Base-by-base conservation (phyloP, 1,284 basidiomycete genomes). In the Lignosus rhinocerotis region DNA sequence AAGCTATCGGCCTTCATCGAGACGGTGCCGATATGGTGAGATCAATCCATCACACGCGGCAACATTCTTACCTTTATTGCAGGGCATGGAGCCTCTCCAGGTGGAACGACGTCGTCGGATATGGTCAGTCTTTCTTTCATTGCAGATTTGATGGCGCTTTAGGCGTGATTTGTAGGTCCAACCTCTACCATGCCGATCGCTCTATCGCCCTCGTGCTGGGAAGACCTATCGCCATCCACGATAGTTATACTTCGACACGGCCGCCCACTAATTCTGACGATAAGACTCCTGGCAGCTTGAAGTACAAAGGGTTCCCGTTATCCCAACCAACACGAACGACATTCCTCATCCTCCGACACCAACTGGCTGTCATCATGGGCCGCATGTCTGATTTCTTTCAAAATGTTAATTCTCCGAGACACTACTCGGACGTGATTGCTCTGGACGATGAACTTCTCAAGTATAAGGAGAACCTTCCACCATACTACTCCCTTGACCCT, bases 331-430 rank as follows among this genome's bases (percentile, higher is more conserved):
- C 94, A 0, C 81, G 80, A 4, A 91, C 92, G 78, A 93, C 93
- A 1, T 97, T 93, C 72, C 86, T 94, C 56, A 94, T 96, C 61
- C 80, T 98, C 36, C 83, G 95, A 36, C 91, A 96, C 68, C 82
- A 85, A 47, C 81, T 98, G 17, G 90, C 93, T 17, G 79, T 80
- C 47, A 91, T 96, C 60, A 96, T 96, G 62, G 96, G 95, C 30
- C 86, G 88, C 44, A 94, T 98, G 68, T 94, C 94, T 47, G 94
- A 96, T 69, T 93, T 96, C 73, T 98, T 96, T 75, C 96, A 98
- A 73, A 92, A 94, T 75, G 87, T 96, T 19, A 84, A 88, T 55
- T 85, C 87, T 52, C 84, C 83, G 51, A 90, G 88, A 51, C 90
- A 93, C 67, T 97, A 97, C 71, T 84, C 87, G 12, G 94, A 97